Base-by-base conservation (phyloP, 129 eudicot species). In the Logfia minima region DNA sequence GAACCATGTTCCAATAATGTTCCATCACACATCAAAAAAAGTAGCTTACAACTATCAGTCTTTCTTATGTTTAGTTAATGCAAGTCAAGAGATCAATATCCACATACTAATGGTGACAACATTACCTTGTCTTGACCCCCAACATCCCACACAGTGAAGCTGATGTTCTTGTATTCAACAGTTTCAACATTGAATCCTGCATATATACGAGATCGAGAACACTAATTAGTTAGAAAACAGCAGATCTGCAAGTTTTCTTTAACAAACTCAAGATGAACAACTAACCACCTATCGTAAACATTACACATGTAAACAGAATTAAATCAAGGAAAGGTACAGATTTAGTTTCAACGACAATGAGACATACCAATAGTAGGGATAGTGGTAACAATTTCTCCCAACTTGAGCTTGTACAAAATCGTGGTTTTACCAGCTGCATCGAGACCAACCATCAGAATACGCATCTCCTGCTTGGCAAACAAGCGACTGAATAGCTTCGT, bases 391-490 rank as follows among this genome's bases (percentile, higher is more conserved):
- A 84, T 84, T 73, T 84, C 87, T 2, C 87, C 87, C 79, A 84
- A 37, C 84, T 84, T 84, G 72, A 84, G 87, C 84, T 84, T 84
- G 75, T 84, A 84, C 77, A 84, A 63, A 72, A 84, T 84, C 21
- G 87, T 84, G 52, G 87, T 84, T 84, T 84, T 84, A 84, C 87
- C 87, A 84, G 87, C 87, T 65, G 87, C 87, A 80, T 84, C 87
- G 48, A 84, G 87, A 84, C 87, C 87, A 66, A 84, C 87, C 87
- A 84, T 84, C 63, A 84, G 61, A 80, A 84, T 84, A 22, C 87
- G 84, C 84, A 84, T 84, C 76, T 84, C 87, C 61, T 68, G 77
- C 76, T 84, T 80, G 37, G 85, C 88, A 14, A 84, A 84, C 43
- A 84, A 66, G 23, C 85, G 88, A 56, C 88, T 84, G 52, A 84